Base-by-base conservation (phyloP, 1,284 basidiomycete genomes). In the Anthracocystis setariae region DNA sequence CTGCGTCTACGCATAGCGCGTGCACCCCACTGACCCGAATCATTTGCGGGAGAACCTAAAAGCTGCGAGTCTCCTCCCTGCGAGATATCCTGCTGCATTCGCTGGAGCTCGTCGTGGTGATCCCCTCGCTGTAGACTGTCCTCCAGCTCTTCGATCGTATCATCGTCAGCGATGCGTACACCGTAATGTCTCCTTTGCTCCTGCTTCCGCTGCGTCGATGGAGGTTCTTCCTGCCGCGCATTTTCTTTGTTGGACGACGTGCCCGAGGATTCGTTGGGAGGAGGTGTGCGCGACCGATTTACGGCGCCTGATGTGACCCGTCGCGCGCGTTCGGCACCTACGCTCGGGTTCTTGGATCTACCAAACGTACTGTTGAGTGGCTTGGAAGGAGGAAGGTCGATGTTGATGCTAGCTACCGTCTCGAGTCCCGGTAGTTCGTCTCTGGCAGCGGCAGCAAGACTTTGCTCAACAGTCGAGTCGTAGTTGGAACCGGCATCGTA, bases 21-120 rank as follows among this genome's bases (percentile, higher is more conserved):
- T 1, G 76, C 59, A 10, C 75, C 77, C 77, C 77, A 77, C 44
- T 73, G 73, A 12, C 77, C 73, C 13, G 77, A 77, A 29, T 59
- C 57, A 18, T 73, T 68, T 24, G 39, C 57, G 5, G 65, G 60
- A 3, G 70, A 64, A 9, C 60, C 56, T 13, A 56, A 57, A 3
- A 73, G 40, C 29, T 69, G 45, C 12, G 73, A 72, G 43, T 75
- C 69, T 44, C 66, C 66, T 3, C 58, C 65, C 29, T 65, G 64
- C 4, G 75, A 74, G n/a, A 77, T 54, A 33, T 75, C 73, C 29
- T 56, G 61, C 46, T 72, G 72, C 59, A 73, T 68, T 33, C 68
- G 61, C 27, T 66, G 66, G 15, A 77, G 49, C 23, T 73, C 73
- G 17, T 61, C 60, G 43, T 74, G 73, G 51, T 70, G 62, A 32